Evolutionary conservation across 805 yeast species (phyloP), one percentile per base, ranked within the genome.

Genomic region (Kuraishia floccosa): DNA sequence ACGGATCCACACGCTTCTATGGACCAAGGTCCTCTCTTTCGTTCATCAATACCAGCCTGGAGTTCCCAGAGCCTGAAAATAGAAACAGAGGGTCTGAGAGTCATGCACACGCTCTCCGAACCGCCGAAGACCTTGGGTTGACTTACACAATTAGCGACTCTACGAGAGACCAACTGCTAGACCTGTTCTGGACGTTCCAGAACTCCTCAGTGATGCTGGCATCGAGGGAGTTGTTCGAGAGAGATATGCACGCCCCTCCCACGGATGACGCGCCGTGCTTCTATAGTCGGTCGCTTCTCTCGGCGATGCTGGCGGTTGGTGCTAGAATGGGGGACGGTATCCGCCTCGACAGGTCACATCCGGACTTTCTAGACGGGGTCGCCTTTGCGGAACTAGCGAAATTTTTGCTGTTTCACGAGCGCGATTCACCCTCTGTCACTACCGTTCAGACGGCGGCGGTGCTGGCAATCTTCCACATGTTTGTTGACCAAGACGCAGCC

Each of bases 251-350:
- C 9, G 22, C 28, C 11, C 36, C 38, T 6, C 21, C 23, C n/a
- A 17, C 27, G 15, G 22, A 30, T 12, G 20, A 20, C 20, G n/a
- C n/a, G n/a, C n/a, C n/a, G n/a, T n/a, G n/a, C n/a, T 39, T 25
- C 17, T 39, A 20, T 26, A 36, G 34, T 18, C 24, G 26, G 11
- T 27, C 41, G 4, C 31, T 39, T 10, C 25, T 39, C 11, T 35
- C 39, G 12, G 42, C 42, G 9, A 38, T 39, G 39, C 25, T 39
- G 14, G 39, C 41, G 13, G 32, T 39, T 8, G 42, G 42, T 9
- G 28, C 42, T 5, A 27, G 39, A 18, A 32, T 35, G 21, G 17
- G 25, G 10, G 38, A 30, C 15, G 18, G 30, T 14, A 5, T 30
- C 14, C 29, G 21, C 12, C 31, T 22, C 32, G 23, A 11, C 13